Conservation (phyloP, 2,329 filamentous ascomycete species). For the Bipolaris sorokiniana region DNA sequence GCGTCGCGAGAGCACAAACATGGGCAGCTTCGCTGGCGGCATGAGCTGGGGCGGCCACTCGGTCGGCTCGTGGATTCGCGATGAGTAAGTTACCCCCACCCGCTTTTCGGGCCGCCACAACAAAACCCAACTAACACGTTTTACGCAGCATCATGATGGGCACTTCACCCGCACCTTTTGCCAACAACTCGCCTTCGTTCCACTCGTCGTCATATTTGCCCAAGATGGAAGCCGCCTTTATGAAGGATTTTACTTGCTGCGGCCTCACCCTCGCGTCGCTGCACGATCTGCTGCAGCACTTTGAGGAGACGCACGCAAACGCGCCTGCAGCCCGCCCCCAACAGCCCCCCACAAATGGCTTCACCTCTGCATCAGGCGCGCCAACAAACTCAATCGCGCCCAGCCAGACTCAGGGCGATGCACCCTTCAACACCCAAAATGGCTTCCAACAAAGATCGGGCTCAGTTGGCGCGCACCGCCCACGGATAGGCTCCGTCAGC, state of each 20-base stretch:
- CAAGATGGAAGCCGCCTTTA: conserved; percentile 95
- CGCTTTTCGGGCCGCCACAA: conserved; percentile 3
- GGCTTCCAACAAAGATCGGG: conserved; percentile 51
- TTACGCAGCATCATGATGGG: conserved; percentile 85
- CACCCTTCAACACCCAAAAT: conserved; percentile 45
- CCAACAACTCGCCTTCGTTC: conserved; percentile 86
- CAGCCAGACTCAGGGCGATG: conserved; percentile 53
- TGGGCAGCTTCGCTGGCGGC: conserved; percentile 71
- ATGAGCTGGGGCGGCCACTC: conserved; percentile 98
- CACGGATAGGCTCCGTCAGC: conserved; percentile 50
- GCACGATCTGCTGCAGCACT: conserved; percentile 94
- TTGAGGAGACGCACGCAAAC: conserved; percentile 90
- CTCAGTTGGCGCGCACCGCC: conserved; percentile 44
- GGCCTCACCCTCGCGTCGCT: conserved; percentile 86
- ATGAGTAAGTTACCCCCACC: conserved; percentile 76
- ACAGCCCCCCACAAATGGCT: conserved; percentile 55
- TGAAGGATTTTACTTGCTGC: conserved; percentile 97
- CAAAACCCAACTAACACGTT: conserved; percentile 29
- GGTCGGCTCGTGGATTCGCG: conserved; percentile 93
- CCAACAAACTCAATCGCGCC: conserved; percentile 48
- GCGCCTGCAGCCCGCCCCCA: conserved; percentile 61
- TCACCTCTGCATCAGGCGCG: conserved; percentile 39
- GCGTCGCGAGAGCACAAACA: conserved; percentile 65
- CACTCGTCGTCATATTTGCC: conserved; percentile 96
- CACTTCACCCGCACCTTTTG: conserved; percentile 83